Evolutionary conservation across 2,329 filamentous ascomycete genomes (phyloP), one percentile per base, ranked within the genome.

Genomic region (Calonectria pteridis): DNA sequence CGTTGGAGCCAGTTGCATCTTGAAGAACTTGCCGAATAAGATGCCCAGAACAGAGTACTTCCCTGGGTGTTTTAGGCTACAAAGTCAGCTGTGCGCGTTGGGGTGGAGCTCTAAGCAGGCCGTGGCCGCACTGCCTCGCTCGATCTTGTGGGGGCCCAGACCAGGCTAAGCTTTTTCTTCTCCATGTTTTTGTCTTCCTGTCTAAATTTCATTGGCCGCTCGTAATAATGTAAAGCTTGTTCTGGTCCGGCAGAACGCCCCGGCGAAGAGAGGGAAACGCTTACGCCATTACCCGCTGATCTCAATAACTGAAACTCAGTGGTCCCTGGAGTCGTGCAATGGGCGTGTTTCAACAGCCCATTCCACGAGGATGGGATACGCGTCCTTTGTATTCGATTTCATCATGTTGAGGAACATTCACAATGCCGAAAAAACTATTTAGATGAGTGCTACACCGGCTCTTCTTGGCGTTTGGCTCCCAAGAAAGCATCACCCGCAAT

Each of bases 281-380:
- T 62, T 40, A 62, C 55, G 55, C 33, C 55, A 28, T 40, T 62
- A 40, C 33, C 55, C 37, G 55, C 55, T 28, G 55, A 62, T 62
- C 55, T 62, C 35, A 62, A 62, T 67, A 69, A 64, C 58, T 69
- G 67, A 69, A 28, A 69, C 67, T 46, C 31, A 37, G 28, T 28
- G 55, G 31, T 29, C 58, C 67, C 67, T 18, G 46, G 29, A 28
- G 58, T 69, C 55, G 67, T 29, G 67, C 67, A 53, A 69, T 59
- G 14, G 35, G 9, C n/a, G 11, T 69, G 53, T 26, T 43, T 46
- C 67, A 69, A 69, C 67, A 64, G 55, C 46, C 67, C 67, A 69
- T 53, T 51, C 67, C 58, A 69, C 58, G 67, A 64, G 14, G 33
- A 55, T 69, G 55, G 67, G 33, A 64, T 64, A 63, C 67, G 67